Evolutionary conservation across 345 rosid genomes (phyloP), one percentile per base, ranked within the genome.

Genomic region (Gossypium arboreum): DNA sequence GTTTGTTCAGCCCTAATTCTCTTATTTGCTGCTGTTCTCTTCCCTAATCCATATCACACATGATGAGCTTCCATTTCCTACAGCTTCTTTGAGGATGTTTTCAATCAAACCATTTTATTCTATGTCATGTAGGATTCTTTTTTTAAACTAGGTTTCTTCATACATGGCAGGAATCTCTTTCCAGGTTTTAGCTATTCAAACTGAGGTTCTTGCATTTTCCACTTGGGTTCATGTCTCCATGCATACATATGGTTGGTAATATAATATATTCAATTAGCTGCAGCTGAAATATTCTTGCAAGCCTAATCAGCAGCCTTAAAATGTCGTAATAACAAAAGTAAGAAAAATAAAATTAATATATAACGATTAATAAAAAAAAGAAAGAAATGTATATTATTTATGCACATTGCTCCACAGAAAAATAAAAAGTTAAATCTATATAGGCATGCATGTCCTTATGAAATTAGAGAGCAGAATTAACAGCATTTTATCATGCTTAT

Each of bases 51-150:
- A 34, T 34, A 34, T 34, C 41, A 34, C 51, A 56, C 12, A 34
- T 56, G 4, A 39, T 55, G 55, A 12, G 4, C n/a, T n/a, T 18
- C 17, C 48, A 12, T 41, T 71, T 18, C 62, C 63, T 43, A 56
- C 65, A 72, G 29, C 63, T 57, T 70, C 51, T 39, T 39, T 34
- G 75, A 18, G 52, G 64, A 56, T 56, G 27, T 55, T 54, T 52
- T 9, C 9, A 6, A 56, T 7, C 64, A 56, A 12, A 34, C 8
- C 20, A 2, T 39, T 11, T 39, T 34, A 56, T 72, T 56, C 52
- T 52, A 18, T 34, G 18, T 29, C 29, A 55, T 2, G 8, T 22
- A 56, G 64, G 27, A 55, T 29, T 25, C 61, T 71, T 41, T 34
- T 34, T 9, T 27, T 17, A 39, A 39, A 29, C 25, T 34, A 55